Base-by-base conservation (phyloP, 2,329 filamentous ascomycete genomes). In the Arthrobotrys musiformis region DNA sequence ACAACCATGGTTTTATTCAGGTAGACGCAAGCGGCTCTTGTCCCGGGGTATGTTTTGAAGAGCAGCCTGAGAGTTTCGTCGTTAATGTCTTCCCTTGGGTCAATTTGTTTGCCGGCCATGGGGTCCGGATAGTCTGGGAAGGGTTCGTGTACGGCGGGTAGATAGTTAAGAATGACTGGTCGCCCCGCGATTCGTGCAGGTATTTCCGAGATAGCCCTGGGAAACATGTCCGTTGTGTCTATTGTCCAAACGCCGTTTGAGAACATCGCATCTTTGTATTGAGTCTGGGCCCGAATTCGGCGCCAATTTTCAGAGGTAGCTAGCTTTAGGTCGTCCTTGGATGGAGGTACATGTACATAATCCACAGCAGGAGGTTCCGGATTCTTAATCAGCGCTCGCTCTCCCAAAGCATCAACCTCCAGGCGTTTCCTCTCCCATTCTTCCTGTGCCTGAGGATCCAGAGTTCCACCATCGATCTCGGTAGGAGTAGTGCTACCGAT, bases 141-240 rank as follows among this genome's bases (percentile, higher is more conserved):
- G 40, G 50, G 42, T 9, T 40, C 69, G 26, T 67, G 24, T 26
- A 60, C 17, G 13, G 50, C 22, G 13, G 60, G 61, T n/a, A 26
- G 6, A 9, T 66, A 60, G 9, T 67, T 66, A 8, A 73, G 40
- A 15, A 73, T 61, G n/a, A 73, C 50, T 13, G 69, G 69, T 17
- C 37, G 40, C 54, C 48, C 60, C 13, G 61, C 61, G 9, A 73
- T 73, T 2, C 61, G 42, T 26, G 58, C 26, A n/a, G 61, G 61
- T 24, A 73, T 4, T n/a, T 50, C 44, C 17, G 24, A 24, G 8
- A 61, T 42, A 9, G 26, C 22, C 22, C 50, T 13, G 13, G 60
- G 9, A 17, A 52, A 35, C 6, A 62, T 60, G 8, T 6, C n/a
- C 2, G 69, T 50, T 35, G 69, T 46, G 33, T 73, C 69, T 11